These are phyloP conservation scores for Amaranthus cruentus DNA, from an alignment of 148 eudicot genomes.

Conservation along the genomic window DNA sequence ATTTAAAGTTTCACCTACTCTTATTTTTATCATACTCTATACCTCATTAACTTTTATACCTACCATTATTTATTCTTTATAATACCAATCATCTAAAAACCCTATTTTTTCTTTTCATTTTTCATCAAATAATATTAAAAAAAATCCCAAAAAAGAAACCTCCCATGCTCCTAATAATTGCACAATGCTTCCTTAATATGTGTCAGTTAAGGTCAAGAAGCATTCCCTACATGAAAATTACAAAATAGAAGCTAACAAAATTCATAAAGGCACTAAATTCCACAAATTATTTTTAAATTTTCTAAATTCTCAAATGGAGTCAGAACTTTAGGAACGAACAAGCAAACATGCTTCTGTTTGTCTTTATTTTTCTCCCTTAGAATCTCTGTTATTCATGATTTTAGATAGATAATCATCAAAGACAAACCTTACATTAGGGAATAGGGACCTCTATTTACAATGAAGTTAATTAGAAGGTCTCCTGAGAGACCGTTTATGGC, in stretches of 20 bases:
- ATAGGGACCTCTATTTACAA: constrained; percentile 10
- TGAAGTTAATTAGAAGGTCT: constrained; percentile 14
- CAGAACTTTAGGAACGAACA: constrained; percentile 46
- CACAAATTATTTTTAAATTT: constrained; percentile 23
- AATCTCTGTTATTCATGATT: constrained; percentile 42
- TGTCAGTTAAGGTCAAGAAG: constrained; percentile 17
- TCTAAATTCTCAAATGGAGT: constrained; percentile 26
- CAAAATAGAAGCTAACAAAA: constrained; percentile 35
- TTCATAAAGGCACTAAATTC: constrained; percentile 20
- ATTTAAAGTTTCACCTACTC: too few relatives aligned
- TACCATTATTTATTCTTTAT: too few relatives aligned
- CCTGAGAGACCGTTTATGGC: constrained; percentile 20
- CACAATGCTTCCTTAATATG: too few relatives aligned
- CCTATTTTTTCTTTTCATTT: too few relatives aligned
- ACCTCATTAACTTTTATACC: too few relatives aligned
- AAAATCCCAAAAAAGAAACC: too few relatives aligned
- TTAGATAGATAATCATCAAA: constrained; percentile 46
- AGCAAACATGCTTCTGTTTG: constrained; percentile 50
- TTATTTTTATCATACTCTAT: too few relatives aligned
- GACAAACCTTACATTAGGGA: constrained; percentile 11
- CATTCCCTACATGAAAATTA: constrained; percentile 26
- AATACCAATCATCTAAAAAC: too few relatives aligned
- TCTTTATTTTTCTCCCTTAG: constrained; percentile 34
- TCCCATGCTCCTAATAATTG: too few relatives aligned
- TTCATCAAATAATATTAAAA: too few relatives aligned